Conservation (phyloP, 495 filamentous ascomycete species). For the Annulohypoxylon nitens region DNA sequence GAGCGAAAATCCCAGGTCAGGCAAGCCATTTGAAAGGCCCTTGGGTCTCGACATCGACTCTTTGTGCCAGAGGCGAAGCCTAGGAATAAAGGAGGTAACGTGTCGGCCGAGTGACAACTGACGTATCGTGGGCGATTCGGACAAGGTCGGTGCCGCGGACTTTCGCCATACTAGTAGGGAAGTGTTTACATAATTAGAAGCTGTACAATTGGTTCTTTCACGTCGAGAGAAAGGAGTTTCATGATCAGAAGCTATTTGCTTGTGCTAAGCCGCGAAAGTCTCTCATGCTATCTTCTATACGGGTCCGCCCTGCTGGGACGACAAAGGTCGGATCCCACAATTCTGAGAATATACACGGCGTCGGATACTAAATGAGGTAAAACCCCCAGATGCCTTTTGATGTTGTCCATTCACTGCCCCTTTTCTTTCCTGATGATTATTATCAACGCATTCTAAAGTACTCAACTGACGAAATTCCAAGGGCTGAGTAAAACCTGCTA, state of each 20-base stretch:
- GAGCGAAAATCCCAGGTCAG: background rate
- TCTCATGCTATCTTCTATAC: background rate
- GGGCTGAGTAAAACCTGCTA: background rate
- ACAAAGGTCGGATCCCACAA: background rate
- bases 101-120: background rate
- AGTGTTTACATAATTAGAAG: background rate
- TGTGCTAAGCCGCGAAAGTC: conserved; percentile 5
- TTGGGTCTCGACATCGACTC: background rate
- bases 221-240: background rate
- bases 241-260: background rate
- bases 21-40: background rate
- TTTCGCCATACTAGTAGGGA: background rate
- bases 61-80: conserved; percentile 24
- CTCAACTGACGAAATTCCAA: too few species aligned
- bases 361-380: background rate
- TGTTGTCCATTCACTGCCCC: too few species aligned
- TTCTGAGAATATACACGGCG: background rate
- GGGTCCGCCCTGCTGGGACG: too few species aligned
- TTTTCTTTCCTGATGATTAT: too few species aligned
- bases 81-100: conserved; percentile 27
- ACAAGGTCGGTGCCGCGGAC: background rate
- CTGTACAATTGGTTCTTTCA: background rate
- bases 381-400: background rate
- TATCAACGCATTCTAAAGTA: too few species aligned
- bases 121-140: background rate